Evolutionary conservation across 1,139 yeast species (phyloP).

Genomic region (Hyphopichia burtonii): DNA sequence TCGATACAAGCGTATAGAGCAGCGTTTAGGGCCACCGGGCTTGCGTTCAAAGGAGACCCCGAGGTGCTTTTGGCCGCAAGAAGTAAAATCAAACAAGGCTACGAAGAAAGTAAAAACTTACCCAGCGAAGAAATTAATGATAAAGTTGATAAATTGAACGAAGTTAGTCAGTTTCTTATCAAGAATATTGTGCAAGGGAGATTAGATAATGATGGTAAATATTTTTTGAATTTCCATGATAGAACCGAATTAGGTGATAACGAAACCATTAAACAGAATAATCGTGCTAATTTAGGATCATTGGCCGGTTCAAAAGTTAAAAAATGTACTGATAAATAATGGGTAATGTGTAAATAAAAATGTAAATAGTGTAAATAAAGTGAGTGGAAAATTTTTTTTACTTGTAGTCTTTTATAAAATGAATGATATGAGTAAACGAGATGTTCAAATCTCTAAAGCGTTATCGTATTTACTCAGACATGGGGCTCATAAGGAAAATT

Average conservation of each 20-base stretch:
- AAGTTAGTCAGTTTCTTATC: slow-evolving; percentile 64
- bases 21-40: slow-evolving; percentile 67
- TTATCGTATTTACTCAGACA: slow-evolving; percentile 79
- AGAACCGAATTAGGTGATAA: slow-evolving; percentile 91
- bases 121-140: slow-evolving; percentile 37
- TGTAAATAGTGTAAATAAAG: slow-evolving; percentile 2
- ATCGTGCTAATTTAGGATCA: slow-evolving; percentile 36
- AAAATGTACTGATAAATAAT: slow-evolving; percentile 15
- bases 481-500: slow-evolving; percentile 70
- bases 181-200: slow-evolving; percentile 84
- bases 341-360: slow-evolving; percentile 1
- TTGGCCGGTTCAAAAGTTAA: slow-evolving; percentile 40
- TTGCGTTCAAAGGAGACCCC: slow-evolving; percentile 63
- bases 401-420: too few relatives aligned
- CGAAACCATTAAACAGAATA: slow-evolving; percentile 45
- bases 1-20: not conserved
- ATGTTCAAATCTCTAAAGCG: slow-evolving; percentile 63
- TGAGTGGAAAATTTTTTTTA: slow-evolving; percentile 58
- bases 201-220: slow-evolving; percentile 45
- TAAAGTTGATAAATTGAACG: slow-evolving; percentile 63
- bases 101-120: slow-evolving; percentile 34
- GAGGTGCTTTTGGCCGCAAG: slow-evolving; percentile 63
- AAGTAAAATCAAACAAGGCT: slow-evolving; percentile 60
- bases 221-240: slow-evolving; percentile 66
- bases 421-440: slow-evolving; percentile 37